Conservation (phyloP, 176 grass and related monocot species). For the Aegilops sharonensis region DNA sequence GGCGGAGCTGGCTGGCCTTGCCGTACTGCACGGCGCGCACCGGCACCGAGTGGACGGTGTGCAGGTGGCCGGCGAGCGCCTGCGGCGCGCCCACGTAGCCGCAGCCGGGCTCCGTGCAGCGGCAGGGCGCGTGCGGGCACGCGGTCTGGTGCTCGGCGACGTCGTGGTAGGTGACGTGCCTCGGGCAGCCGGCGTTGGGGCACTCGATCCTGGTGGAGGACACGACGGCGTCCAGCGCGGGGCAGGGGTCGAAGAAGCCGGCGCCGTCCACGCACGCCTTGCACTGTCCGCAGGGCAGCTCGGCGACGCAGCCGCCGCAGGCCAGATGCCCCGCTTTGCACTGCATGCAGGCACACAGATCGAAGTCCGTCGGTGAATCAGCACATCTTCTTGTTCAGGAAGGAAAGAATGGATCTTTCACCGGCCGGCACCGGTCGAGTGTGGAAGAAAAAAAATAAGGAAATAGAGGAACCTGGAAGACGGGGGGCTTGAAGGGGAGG, state of each 20-base stretch:
- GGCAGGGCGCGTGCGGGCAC: slow-evolving; percentile 26
- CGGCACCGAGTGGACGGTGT: not conserved
- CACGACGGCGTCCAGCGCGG: slow-evolving; percentile 6
- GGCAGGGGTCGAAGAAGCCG: not conserved
- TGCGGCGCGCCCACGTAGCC: not conserved
- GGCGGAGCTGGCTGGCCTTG: not conserved
- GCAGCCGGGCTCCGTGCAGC: slow-evolving; percentile 25
- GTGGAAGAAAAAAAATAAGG: not conserved
- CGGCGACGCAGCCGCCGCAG: not conserved
- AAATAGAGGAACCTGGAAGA: not conserved
- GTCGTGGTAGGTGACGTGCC: not conserved
- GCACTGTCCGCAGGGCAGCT: not conserved
- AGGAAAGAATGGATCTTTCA: no score
- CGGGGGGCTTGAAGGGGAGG: not conserved
- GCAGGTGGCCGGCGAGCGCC: slow-evolving; percentile 2
- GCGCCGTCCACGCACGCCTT: not conserved
- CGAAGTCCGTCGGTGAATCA: not conserved
- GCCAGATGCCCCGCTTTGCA: slow-evolving; percentile 18
- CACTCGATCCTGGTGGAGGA: not conserved
- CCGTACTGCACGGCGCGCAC: not conserved
- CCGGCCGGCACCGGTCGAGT: no score
- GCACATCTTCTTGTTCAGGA: not conserved
- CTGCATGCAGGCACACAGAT: not conserved
- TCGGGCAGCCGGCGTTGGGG: not conserved
- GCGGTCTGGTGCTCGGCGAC: not conserved